Conservation (phyloP, 164 flowering plant species). For the Vitis cinerea region DNA sequence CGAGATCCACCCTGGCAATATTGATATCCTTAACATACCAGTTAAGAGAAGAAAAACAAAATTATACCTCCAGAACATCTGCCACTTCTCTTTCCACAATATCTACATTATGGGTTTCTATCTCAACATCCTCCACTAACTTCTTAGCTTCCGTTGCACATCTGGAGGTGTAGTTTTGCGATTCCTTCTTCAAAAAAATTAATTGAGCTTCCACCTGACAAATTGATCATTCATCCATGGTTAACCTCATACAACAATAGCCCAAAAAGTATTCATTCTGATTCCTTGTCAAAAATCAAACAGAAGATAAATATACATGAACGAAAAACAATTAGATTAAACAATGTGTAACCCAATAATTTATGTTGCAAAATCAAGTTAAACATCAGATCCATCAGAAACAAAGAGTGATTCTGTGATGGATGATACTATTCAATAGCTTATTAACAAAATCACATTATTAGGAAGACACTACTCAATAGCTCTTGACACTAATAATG, state of each 20-base stretch:
- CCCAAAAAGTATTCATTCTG: not conserved
- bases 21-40: not conserved
- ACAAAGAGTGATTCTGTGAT: not conserved
- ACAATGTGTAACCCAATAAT: not conserved
- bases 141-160: slow-evolving; percentile 55
- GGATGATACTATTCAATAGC: too few species aligned
- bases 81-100: slow-evolving; percentile 57
- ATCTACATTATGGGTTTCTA: slow-evolving; percentile 40
- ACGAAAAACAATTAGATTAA: not conserved
- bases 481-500: too few species aligned
- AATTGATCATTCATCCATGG: too few species aligned
- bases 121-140: slow-evolving; percentile 46
- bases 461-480: too few species aligned
- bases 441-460: too few species aligned
- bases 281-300: not conserved
- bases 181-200: slow-evolving; percentile 52
- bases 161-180: slow-evolving; percentile 39
- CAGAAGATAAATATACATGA: not conserved
- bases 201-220: slow-evolving; percentile 60
- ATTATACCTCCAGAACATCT: slow-evolving; percentile 52
- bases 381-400: not conserved
- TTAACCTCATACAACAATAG: too few species aligned
- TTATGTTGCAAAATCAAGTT: not conserved
- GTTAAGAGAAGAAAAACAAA: not conserved
- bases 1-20: too few species aligned